Base-by-base conservation (phyloP, 257 asterid genomes). In the Fraxinus pennsylvanica region DNA sequence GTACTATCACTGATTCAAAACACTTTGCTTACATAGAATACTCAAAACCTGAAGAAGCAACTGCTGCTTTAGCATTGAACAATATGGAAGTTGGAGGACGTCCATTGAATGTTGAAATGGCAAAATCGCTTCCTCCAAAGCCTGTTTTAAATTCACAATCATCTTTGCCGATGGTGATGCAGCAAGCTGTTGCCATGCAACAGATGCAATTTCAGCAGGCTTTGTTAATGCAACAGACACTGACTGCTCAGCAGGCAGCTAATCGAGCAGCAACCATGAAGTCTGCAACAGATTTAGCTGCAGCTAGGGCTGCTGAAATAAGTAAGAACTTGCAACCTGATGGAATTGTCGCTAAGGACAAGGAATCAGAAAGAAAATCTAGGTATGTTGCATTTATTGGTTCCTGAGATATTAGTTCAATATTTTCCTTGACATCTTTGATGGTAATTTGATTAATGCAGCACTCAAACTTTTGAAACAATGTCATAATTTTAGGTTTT, bases 161-260 rank as follows among this genome's bases (percentile, higher is more conserved):
- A 0, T 87, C 97, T 72, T 81, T 91, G 81, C 94, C 97, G 27
- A 84, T 88, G 89, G 90, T 88, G 86, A 90, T 93, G 98, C 97
- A 92, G 87, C 98, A 95, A 85, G 96, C 97, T 74, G 99, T 95
- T 81, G 99, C 98, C 66, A 89, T 89, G 96, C 98, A 95, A 71
- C 99, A 95, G 89, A 92, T 93, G 98, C 99, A 96, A 82, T 96
- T 96, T 88, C 99, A 93, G 87, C 98, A 93, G 88, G 92, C 98
- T 79, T 88, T 96, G 72, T 76, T 96, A 81, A 86, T 96, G 97
- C 99, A 96, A 80, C 97, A 96, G 87, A 84, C 98, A 73, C 13
- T 93, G 83, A 87, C 96, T 50, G 92, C 93, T 1, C 98, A 93
- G 77, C 99, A 93, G 87, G 97, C 97, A 52, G 99, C 98, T 78